These are phyloP conservation scores for Tulasnella sp. DNA, from an alignment of 768 basidiomycete species.

Conservation along the genomic window DNA sequence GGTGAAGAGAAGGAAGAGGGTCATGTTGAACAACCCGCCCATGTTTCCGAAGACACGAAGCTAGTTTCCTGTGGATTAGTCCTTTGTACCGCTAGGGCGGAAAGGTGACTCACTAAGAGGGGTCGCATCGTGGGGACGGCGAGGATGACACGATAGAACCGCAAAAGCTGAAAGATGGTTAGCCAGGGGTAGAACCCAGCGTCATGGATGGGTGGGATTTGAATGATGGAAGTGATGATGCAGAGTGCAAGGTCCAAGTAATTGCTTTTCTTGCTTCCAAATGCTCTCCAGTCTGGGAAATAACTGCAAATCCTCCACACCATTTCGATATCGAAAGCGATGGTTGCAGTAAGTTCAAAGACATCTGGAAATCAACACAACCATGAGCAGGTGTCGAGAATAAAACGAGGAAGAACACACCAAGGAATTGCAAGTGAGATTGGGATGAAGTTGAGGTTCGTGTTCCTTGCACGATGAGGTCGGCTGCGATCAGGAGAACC, in stretches of 20 bases:
- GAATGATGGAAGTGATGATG: conserved; percentile 61
- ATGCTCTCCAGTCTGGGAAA: conserved; percentile 69
- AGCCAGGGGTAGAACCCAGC: conserved; percentile 74
- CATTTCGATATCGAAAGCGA: conserved; percentile 84
- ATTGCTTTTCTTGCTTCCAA: conserved; percentile 41
- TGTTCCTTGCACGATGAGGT: conserved; percentile 61
- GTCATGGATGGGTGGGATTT: conserved; percentile 62
- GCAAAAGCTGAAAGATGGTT: conserved; percentile 68
- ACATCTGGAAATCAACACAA: not conserved
- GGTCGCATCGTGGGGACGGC: conserved; percentile 85
- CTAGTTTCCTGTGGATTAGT: conserved; percentile 31
- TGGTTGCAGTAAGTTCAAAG: conserved; percentile 30
- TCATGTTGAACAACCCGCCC: conserved; percentile 84
- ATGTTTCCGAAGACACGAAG: conserved; percentile 84
- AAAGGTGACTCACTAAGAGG: conserved; percentile 46
- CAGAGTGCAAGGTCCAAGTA: conserved; percentile 67
- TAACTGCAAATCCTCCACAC: conserved; percentile 54
- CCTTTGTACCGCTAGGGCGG: not conserved
- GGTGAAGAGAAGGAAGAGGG: conserved; percentile 75
- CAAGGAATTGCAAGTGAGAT: conserved; percentile 16
- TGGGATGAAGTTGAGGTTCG: conserved; percentile 39
- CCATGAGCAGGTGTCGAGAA: not conserved
- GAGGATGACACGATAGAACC: conserved; percentile 88
- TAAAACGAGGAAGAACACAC: conserved; percentile 13
- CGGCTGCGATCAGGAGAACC: conserved; percentile 60